Conservation (phyloP, 345 rosid species). For the Conringia planisiliqua region DNA sequence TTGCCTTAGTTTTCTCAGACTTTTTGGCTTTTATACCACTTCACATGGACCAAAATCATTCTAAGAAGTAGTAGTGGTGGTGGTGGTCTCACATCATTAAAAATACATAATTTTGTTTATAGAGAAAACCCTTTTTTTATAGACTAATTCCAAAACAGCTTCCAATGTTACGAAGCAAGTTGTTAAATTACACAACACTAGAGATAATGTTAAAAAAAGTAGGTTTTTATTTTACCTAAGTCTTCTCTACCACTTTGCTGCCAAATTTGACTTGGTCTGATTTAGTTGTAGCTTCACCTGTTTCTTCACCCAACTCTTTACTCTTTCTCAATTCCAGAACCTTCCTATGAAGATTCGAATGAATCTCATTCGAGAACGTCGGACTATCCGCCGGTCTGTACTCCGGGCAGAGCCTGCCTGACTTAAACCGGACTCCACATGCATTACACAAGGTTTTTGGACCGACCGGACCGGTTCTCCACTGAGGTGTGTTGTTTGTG, state of each 20-base stretch:
- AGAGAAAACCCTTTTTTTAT: neutral
- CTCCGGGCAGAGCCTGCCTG: slow-evolving; percentile 91
- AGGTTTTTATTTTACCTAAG: slow-evolving; percentile 30
- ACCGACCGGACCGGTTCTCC: slow-evolving; percentile 99
- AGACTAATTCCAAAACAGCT: slow-evolving; percentile 25
- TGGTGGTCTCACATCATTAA: slow-evolving; percentile 26
- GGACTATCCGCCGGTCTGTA: slow-evolving; percentile 99
- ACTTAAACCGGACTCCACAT: slow-evolving; percentile 91
- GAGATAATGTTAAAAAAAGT: slow-evolving; percentile 30
- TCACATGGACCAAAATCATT: slow-evolving; percentile 31
- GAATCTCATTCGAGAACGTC: slow-evolving; percentile 69
- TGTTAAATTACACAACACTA: slow-evolving; percentile 32
- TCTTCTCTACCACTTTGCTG: slow-evolving; percentile 25
- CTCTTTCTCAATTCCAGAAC: slow-evolving; percentile 84
- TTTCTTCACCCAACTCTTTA: slow-evolving; percentile 29
- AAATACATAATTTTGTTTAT: slow-evolving; percentile 1
- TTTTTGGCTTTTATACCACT: slow-evolving; percentile 13
- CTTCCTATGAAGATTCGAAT: slow-evolving; percentile 93
- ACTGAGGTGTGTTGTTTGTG: slow-evolving; percentile 89
- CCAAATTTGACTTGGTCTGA: slow-evolving; percentile 36
- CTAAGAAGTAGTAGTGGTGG: slow-evolving; percentile 27
- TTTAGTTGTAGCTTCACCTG: slow-evolving; percentile 25
- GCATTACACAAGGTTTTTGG: slow-evolving; percentile 99
- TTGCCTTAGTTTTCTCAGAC: neutral
- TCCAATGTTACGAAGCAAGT: slow-evolving; percentile 15